A percentile compares a stretch with the other conserved stretches of the same genome.
These are phyloP conservation scores for Ustilago bromivora DNA, from an alignment of 1,284 basidiomycete species.

Conservation along the genomic window DNA sequence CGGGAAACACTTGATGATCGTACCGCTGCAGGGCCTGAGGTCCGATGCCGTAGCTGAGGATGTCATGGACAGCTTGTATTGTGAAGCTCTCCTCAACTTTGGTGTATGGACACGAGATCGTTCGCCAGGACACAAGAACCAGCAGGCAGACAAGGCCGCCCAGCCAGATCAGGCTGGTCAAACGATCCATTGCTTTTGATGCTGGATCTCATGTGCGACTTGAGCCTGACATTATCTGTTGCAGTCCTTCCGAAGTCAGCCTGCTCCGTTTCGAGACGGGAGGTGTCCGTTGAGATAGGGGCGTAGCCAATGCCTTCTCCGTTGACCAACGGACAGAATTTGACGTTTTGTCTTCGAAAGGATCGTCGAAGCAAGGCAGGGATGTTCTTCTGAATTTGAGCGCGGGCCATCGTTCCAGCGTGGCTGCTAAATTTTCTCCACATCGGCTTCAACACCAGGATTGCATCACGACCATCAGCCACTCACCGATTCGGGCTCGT, in stretches of 20 bases:
- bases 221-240: background rate
- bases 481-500: background rate
- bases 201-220: background rate
- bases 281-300: background rate
- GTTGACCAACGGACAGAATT: too few relatives aligned
- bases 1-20: conserved; percentile 90
- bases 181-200: conserved; percentile 14
- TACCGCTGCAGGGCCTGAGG: conserved; percentile 74
- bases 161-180: conserved; percentile 19
- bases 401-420: conserved; percentile 24
- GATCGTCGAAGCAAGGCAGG: too few relatives aligned
- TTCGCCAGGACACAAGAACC: conserved; percentile 24
- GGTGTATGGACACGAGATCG: conserved; percentile 77
- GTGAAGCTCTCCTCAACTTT: conserved; percentile 99
- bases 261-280: background rate
- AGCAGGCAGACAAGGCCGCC: conserved; percentile 29
- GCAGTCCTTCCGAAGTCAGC: background rate
- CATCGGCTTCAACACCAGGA: background rate
- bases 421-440: conserved; percentile 13
- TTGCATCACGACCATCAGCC: conserved; percentile 7
- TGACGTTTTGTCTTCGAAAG: background rate
- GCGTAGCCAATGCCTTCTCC: background rate
- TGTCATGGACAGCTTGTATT: conserved; percentile 89
- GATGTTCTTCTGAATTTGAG: conserved; percentile 18
- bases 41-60: conserved; percentile 80